Percentiles rank a stretch among this genome's conserved stretches.
phyloP scores from a whole-genome alignment of 495 filamentous ascomycete species.

The Tuber aestivum region DNA sequence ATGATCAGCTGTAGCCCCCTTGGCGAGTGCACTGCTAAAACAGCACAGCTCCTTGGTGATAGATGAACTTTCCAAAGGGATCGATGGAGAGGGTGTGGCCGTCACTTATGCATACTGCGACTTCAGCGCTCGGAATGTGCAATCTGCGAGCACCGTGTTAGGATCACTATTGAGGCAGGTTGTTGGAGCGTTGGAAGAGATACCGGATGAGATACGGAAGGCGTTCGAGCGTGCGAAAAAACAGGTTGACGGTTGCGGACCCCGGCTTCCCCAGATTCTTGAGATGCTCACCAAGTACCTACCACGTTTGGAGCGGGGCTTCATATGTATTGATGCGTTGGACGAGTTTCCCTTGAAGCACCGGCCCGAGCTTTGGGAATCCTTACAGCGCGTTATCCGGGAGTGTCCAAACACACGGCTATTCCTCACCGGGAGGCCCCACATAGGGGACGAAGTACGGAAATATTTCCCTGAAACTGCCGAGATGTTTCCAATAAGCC shows the following conservation, averaged over 20 bases:
- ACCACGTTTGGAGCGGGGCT: neutral
- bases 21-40: neutral
- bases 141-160: neutral
- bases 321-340: neutral
- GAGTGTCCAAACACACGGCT: neutral
- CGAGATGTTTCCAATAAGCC: neutral
- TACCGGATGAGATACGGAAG: neutral
- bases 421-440: neutral
- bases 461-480: neutral
- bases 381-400: neutral
- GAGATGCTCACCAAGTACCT: neutral
- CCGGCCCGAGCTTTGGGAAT: neutral
- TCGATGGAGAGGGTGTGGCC: neutral
- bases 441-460: neutral
- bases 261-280: neutral
- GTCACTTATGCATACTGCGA: neutral
- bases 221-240: neutral
- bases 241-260: neutral
- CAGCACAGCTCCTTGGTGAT: neutral
- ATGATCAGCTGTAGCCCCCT: neutral
- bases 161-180: neutral
- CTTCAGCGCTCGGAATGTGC: neutral
- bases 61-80: neutral
- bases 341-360: neutral
- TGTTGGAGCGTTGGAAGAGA: neutral